Conservation (phyloP, 208 protist genomes). For the Naegleria fowleri region DNA sequence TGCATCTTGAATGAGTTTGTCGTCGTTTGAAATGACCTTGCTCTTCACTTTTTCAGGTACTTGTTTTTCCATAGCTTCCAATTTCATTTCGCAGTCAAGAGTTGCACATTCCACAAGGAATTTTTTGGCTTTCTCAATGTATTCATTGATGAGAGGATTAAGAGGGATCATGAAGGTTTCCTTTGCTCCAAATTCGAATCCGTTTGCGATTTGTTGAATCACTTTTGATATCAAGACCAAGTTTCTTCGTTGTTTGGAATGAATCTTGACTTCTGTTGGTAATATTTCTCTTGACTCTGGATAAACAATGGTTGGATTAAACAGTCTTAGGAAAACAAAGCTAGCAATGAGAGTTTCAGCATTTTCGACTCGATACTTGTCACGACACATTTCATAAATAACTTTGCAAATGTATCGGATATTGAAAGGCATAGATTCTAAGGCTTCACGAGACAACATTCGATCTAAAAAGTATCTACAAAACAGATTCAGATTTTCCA, state of each 20-base stretch:
- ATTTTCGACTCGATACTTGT: neutral
- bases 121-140: neutral
- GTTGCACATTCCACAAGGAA: neutral
- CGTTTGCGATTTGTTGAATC: conserved; percentile 29
- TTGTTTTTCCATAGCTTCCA: neutral
- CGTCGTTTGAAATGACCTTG: neutral
- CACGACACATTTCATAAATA: neutral
- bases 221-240: conserved; percentile 30
- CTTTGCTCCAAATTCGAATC: conserved; percentile 28
- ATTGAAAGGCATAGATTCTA: neutral
- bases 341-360: conserved; percentile 7
- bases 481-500: neutral
- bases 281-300: neutral
- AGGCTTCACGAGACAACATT: neutral
- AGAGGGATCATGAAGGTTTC: conserved; percentile 33
- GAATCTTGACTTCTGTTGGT: neutral
- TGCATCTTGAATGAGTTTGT: neutral
- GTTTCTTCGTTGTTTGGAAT: neutral
- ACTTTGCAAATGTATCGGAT: neutral
- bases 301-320: conserved; percentile 27
- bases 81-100: neutral
- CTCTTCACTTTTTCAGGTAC: neutral
- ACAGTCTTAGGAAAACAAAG: conserved; percentile 21
- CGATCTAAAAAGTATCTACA: neutral
- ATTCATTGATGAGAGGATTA: conserved; percentile 19